Base-by-base conservation (phyloP, 2,329 filamentous ascomycete genomes). In the Apiospora pterosperma region DNA sequence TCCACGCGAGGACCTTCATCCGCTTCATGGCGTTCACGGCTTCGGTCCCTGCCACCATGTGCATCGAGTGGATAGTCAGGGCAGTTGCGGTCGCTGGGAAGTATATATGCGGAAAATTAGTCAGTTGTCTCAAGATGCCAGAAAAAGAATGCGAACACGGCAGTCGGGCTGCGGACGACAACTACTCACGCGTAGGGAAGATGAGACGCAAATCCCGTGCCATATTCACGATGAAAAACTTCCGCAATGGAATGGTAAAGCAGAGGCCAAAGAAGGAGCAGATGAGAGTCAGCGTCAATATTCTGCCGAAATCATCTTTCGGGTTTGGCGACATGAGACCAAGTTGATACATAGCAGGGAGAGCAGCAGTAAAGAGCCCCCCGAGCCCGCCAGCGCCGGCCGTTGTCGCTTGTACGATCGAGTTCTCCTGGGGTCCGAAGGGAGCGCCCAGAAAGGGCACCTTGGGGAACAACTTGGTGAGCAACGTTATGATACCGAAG, bases 161-260 rank as follows among this genome's bases (percentile, higher is more conserved):
- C 8, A 25, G 16, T 11, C 6, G 14, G 16, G 7, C 21, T 19
- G 16, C 6, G 52, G 14, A 7, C 1, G 16, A 2, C 1, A 19
- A 10, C 4, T 11, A 44, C 48, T 52, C 19, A 59, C 61, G 73
- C 3, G 85, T 85, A 4, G 86, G 86, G 76, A 88, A 88, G 67
- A 88, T 78, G 62, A 88, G 78, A 65, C 80, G 81, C 63, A 88
- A 76, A 74, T 88, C 85, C 69, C 86, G 80, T 3, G 85, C 85
- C 14, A 89, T 85, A 65, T 88, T 86, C 73, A 90, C 85, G 74
- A 90, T 84, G 78, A 90, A 90, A 78, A 90, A 90, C 72, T 88
- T 89, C 65, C 88, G 85, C 23, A 89, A 80, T 8, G 87, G 86
- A 0, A 86, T 87, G 60, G 84, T 84, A 68, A 88, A 87, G 74